Conservation (phyloP, 805 yeast species). For the Middelhovenomyces tepae region DNA sequence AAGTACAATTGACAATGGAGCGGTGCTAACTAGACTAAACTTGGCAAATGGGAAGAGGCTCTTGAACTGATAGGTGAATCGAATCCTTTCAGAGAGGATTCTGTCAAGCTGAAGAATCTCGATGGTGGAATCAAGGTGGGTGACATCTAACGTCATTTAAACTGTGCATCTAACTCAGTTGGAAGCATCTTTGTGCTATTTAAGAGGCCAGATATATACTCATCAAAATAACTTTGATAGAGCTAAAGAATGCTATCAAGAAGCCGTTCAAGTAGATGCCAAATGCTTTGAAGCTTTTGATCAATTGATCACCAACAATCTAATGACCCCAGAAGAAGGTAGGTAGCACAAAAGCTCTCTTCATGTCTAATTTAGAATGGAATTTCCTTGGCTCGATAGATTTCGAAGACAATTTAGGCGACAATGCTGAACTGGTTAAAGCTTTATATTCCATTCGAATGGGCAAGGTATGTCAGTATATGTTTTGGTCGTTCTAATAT, state of each 20-base stretch:
- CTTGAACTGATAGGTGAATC: slow-evolving; percentile 74
- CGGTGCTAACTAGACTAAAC: slow-evolving; percentile 32
- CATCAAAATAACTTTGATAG: slow-evolving; percentile 74
- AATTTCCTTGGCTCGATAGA: slow-evolving; percentile 55
- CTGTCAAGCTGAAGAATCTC: neutral
- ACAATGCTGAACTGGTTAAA: slow-evolving; percentile 72
- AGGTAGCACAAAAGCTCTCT: slow-evolving; percentile 5
- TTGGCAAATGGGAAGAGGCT: slow-evolving; percentile 83
- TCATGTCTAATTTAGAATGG: slow-evolving; percentile 46
- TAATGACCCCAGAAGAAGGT: slow-evolving; percentile 67
- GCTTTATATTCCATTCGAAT: slow-evolving; percentile 67
- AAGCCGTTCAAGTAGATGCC: slow-evolving; percentile 79
- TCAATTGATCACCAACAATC: slow-evolving; percentile 60
- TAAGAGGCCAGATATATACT: slow-evolving; percentile 76
- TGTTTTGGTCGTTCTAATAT: too few species aligned
- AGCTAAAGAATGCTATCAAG: slow-evolving; percentile 81
- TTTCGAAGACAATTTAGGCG: slow-evolving; percentile 55
- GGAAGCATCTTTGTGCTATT: slow-evolving; percentile 77
- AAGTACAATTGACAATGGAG: slow-evolving; percentile 6
- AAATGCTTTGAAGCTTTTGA: slow-evolving; percentile 91
- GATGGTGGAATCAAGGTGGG: slow-evolving; percentile 71
- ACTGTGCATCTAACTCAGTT: slow-evolving; percentile 25
- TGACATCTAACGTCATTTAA: neutral
- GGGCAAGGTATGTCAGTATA: too few species aligned
- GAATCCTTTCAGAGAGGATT: slow-evolving; percentile 48